Percentiles rank a stretch among this genome's conserved stretches.
phyloP scores from a whole-genome alignment of 805 yeast genomes.

The Kazachstania kunashirensis region DNA sequence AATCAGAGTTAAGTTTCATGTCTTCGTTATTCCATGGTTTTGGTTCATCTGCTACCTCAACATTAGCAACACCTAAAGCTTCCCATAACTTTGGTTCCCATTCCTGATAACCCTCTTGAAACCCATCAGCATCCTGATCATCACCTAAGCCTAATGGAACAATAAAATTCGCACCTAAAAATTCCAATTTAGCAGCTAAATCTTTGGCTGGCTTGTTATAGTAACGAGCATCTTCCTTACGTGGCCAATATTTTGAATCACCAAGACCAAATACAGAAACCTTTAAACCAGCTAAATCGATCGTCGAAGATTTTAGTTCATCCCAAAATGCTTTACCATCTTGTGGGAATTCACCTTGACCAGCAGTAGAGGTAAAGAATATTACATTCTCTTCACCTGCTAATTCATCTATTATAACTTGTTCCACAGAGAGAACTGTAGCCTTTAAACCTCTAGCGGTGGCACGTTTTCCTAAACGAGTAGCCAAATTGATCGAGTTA shows the following conservation, averaged over 20 bases:
- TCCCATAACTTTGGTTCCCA: slow-evolving; percentile 87
- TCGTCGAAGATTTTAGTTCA: slow-evolving; percentile 48
- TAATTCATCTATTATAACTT: slow-evolving; percentile 62
- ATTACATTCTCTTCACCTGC: slow-evolving; percentile 53
- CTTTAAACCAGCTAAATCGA: slow-evolving; percentile 53
- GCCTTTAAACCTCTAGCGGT: slow-evolving; percentile 59
- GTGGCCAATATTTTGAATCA: slow-evolving; percentile 93
- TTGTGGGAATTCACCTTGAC: slow-evolving; percentile 89
- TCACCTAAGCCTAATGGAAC: slow-evolving; percentile 83
- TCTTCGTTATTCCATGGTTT: slow-evolving; percentile 93
- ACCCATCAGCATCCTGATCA: slow-evolving; percentile 96
- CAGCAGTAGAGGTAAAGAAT: slow-evolving; percentile 80
- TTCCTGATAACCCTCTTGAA: slow-evolving; percentile 74
- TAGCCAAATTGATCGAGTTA: slow-evolving; percentile 73
- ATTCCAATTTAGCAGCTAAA: slow-evolving; percentile 49
- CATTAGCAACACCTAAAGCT: slow-evolving; percentile 75
- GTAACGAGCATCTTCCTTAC: slow-evolving; percentile 88
- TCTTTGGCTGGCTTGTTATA: slow-evolving; percentile 87
- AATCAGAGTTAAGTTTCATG: slow-evolving; percentile 80
- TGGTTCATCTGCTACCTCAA: slow-evolving; percentile 79
- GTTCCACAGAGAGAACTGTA: slow-evolving; percentile 50
- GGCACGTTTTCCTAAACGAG: slow-evolving; percentile 69
- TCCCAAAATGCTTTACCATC: slow-evolving; percentile 73
- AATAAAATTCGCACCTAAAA: slow-evolving; percentile 66
- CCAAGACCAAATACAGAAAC: slow-evolving; percentile 86